These are phyloP conservation scores for Solanum megistacrolobum DNA, from an alignment of 257 asterid species.

Conservation along the genomic window DNA sequence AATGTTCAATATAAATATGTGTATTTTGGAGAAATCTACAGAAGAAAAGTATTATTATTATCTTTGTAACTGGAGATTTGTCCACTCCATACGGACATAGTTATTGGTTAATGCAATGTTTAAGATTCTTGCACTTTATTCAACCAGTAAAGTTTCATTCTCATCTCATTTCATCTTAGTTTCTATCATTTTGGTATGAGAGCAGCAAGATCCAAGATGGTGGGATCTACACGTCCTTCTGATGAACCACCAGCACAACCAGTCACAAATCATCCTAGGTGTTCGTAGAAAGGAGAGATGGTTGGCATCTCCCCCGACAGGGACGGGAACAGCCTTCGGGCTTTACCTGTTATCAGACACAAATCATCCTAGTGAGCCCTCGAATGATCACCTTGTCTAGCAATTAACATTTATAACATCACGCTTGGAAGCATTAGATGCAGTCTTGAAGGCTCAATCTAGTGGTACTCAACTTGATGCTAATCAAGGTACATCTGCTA, in stretches of 20 bases:
- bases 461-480: background rate
- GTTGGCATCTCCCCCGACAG: too few species aligned
- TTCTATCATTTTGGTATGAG: background rate
- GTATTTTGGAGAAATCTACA: background rate
- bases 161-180: background rate
- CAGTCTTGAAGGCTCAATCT: background rate
- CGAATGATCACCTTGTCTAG: background rate
- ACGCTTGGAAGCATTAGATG: background rate
- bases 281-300: too few species aligned
- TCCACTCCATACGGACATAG: background rate
- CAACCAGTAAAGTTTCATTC: background rate
- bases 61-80: background rate
- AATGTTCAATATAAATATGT: background rate
- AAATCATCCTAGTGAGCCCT: background rate
- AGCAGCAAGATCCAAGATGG: background rate
- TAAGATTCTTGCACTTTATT: background rate
- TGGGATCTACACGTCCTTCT: background rate
- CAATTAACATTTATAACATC: background rate
- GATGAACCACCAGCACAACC: background rate
- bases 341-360: background rate
- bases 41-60: background rate
- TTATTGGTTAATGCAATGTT: background rate
- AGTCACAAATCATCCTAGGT: too few species aligned
- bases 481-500: background rate
- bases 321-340: too few species aligned